These are phyloP conservation scores for Phytophthora litchii DNA, from an alignment of 352 stramenopile species.

Conservation along the genomic window DNA sequence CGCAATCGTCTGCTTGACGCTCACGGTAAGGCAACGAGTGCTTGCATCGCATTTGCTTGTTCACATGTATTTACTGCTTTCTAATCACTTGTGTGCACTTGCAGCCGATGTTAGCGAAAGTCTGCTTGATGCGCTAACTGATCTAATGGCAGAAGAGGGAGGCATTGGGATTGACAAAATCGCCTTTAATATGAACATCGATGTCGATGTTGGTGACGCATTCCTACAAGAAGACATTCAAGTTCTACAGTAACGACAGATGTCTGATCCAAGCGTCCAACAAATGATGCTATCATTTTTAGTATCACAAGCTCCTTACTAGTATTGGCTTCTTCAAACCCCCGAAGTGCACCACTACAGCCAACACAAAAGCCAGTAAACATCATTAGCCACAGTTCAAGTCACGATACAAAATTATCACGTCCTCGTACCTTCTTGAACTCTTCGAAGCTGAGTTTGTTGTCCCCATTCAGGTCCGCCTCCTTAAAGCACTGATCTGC, in stretches of 20 bases:
- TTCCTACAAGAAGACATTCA: conserved; percentile 30
- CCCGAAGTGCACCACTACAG: conserved; percentile 50
- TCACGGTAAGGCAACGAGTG: conserved; percentile 30
- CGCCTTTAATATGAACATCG: conserved; percentile 33
- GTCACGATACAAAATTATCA: not conserved
- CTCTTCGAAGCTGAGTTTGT: conserved; percentile 88
- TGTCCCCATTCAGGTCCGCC: conserved; percentile 82
- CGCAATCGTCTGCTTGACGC: conserved; percentile 37
- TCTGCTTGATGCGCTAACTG: conserved; percentile 49
- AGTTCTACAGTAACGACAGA: conserved; percentile 16
- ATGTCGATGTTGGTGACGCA: conserved; percentile 28
- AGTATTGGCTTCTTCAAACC: conserved; percentile 25
- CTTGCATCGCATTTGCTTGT: conserved; percentile 3
- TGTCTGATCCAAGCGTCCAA: conserved; percentile 6
- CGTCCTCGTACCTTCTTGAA: conserved; percentile 83
- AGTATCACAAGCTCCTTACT: conserved; percentile 22
- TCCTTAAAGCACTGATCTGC: conserved; percentile 88
- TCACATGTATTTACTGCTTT: too few species aligned
- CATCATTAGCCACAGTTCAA: conserved; percentile 22
- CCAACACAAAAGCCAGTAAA: conserved; percentile 2
- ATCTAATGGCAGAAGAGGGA: conserved; percentile 48
- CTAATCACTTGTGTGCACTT: conserved; percentile 17
- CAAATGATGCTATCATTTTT: conserved; percentile 26
- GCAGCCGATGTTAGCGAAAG: conserved; percentile 47
- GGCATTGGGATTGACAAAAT: conserved; percentile 51